Evolutionary conservation across 2,329 filamentous ascomycete genomes (phyloP).

Genomic region (Fusarium penzigii): DNA sequence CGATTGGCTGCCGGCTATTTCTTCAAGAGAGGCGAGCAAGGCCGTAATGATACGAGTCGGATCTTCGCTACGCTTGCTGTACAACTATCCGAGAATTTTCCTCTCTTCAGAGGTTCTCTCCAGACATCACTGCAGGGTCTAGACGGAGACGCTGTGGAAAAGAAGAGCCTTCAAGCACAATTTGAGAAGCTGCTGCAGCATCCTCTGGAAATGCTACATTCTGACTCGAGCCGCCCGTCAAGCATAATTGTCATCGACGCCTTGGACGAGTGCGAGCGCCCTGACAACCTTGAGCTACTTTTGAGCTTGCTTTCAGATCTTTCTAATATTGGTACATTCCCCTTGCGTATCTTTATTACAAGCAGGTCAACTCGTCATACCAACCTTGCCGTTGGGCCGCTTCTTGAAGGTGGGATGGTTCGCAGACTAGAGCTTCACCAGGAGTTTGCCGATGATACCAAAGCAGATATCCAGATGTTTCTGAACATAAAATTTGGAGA

Average conservation of each 20-base stretch:
- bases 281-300: neutral
- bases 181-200: constrained; percentile 9
- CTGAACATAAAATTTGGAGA: neutral
- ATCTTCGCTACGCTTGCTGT: constrained; percentile 41
- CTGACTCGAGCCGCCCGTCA: accelerated
- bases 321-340: neutral
- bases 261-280: constrained; percentile 25
- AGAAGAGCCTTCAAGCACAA: constrained; percentile 3
- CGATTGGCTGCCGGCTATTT: constrained; percentile 41
- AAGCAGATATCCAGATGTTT: neutral
- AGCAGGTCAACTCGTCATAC: neutral
- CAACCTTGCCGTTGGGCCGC: neutral
- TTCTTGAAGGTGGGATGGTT: neutral
- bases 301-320: neutral
- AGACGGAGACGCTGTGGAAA: neutral
- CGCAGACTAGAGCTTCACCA: constrained; percentile 1
- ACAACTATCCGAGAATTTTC: constrained; percentile 33
- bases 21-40: constrained; percentile 41
- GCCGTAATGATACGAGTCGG: constrained; percentile 34
- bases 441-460: constrained; percentile 1
- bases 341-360: neutral
- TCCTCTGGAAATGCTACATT: neutral
- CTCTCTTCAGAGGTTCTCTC: constrained; percentile 17
- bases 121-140: constrained; percentile 1
- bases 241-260: constrained; percentile 35